Evolutionary conservation across 1,284 basidiomycete genomes (phyloP), one percentile per base, ranked within the genome.

Genomic region (Melampsora americana): DNA sequence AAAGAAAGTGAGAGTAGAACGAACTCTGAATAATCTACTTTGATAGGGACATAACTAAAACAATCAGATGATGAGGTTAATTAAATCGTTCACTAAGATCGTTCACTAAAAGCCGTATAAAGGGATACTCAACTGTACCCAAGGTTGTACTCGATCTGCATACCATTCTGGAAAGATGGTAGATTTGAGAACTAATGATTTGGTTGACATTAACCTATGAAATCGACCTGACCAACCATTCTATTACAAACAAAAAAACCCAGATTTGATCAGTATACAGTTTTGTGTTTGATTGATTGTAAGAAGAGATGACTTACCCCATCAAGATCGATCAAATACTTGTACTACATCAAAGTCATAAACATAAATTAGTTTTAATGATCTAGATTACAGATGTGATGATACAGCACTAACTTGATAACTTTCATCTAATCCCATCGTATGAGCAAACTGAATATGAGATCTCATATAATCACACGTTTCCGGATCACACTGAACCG

Each of bases 161-260:
- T 80, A 81, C 80, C 80, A 81, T 68, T 81, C 80, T 30, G 80
- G 79, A 78, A 81, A 81, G 44, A 81, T 78, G 39, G 80, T 80
- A 28, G 79, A 79, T 74, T 81, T 81, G 61, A 81, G 73, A 2
- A 81, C 79, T 61, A 76, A 68, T 0, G 80, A 78, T 62, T 80
- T 80, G 56, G 78, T 80, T 65, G 79, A 80, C 80, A 81, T 81
- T 62, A 81, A 76, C 20, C 80, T 78, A 74, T 81, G 80, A 77
- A 80, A 81, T 7, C 80, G 77, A 9, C 80, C 80, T 28, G 78
- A 79, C 78, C 78, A 78, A 26, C 66, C 75, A 67, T 74, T 69
- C 64, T 74, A 46, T 28, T n/a, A n/a, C n/a, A n/a, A n/a, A 44
- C 35, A 5, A 39, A 14, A 9, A 14, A 4, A 35, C 35, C n/a